Evolutionary conservation across 1,139 yeast genomes (phyloP), one percentile per base, ranked within the genome.

Genomic region (Kazachstania sp.): DNA sequence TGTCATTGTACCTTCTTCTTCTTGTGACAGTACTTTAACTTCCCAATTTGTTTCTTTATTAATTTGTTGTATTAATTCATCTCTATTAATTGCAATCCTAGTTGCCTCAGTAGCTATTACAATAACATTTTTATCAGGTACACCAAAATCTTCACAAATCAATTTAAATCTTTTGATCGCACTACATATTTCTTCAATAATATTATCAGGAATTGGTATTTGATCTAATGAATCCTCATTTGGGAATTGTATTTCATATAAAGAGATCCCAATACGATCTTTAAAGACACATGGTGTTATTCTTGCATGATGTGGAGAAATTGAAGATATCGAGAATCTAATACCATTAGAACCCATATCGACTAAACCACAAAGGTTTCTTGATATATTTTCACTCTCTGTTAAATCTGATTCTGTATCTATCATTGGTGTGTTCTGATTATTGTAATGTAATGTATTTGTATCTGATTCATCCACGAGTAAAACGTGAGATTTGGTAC

Each of bases 281-380:
- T 81, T 83, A 63, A 78, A 82, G 18, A 81, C 77, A 57, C 85
- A 79, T 0, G 88, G 87, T 73, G 81, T 75, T 3, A 79, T 77
- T 49, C 88, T 70, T 1, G 85, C 84, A 61, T 79, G 83, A 51
- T 74, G 78, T 1, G 81, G 70, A 4, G 81, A 80, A 43, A 75
- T 71, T 3, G 85, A 79, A 13, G 85, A 77, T 37, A 82, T 80
- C 41, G 83, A 76, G 58, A 81, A 80, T 47, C 87, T 66, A 45
- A 81, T 75, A 40, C 84, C 86, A 55, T 79, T 79, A 15, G 86
- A 78, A 3, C 86, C 86, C 30, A 81, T 79, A 59, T 81, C 86
- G 2, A 79, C 84, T 41, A 81, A 77, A 13, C 77, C 81, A 28
- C 75, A 72, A 38, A 77, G 56, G 6, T 78, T 73, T 53, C 78